A percentile compares a stretch with the other conserved stretches of the same genome.
Evolutionary conservation across 2,329 filamentous ascomycete species (phyloP).

Genomic region (Verruconis gallopava): DNA sequence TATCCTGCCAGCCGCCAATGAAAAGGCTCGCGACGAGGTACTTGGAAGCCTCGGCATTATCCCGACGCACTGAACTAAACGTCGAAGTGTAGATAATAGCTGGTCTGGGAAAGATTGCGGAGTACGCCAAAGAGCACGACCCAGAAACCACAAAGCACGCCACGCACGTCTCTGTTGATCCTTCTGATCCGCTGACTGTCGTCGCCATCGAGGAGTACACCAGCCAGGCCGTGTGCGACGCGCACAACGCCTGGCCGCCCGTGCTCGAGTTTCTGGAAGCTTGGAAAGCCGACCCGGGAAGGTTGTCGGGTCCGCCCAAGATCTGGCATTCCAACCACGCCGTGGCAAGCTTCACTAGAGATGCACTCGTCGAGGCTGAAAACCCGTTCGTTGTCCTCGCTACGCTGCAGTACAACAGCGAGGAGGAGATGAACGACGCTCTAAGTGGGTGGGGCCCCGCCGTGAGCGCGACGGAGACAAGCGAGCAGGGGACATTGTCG

Average conservation of each 20-base stretch:
- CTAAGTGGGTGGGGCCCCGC: neutral
- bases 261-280: constrained; percentile 1
- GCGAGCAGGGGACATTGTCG: neutral
- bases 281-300: neutral
- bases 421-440: neutral
- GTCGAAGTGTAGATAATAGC: neutral
- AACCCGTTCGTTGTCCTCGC: neutral
- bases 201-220: neutral
- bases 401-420: neutral
- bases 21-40: neutral
- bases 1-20: neutral
- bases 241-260: neutral
- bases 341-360: neutral
- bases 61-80: too few species aligned
- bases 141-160: constrained; percentile 2
- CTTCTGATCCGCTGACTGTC: neutral
- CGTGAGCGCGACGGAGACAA: neutral
- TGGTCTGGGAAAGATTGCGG: neutral
- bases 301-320: neutral
- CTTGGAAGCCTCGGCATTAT: too few species aligned
- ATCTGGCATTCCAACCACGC: neutral
- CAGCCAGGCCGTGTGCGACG: neutral
- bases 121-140: neutral
- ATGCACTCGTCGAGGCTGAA: neutral
- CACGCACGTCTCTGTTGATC: neutral